Evolutionary conservation across 2,329 filamentous ascomycete genomes (phyloP).

Genomic region (Ciborinia camelliae): DNA sequence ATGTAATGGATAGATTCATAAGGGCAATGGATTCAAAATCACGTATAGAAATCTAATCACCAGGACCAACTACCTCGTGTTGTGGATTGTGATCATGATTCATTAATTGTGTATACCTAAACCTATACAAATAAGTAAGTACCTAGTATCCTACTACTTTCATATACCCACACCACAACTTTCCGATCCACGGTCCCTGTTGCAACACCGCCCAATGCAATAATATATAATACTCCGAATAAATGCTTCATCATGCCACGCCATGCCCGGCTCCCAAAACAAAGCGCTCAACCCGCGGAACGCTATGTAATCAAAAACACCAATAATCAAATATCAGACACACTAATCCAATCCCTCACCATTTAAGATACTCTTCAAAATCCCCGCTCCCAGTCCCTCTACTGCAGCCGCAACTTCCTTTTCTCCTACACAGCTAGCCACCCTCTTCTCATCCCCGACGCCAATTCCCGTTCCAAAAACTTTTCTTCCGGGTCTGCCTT

Average conservation of each 20-base stretch:
- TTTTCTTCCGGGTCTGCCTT: constrained; percentile 65
- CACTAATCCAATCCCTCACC: constrained; percentile 40
- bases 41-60: neutral
- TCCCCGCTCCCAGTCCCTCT: constrained; percentile 58
- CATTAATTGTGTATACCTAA: neutral
- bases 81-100: neutral
- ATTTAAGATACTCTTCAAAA: constrained; percentile 59
- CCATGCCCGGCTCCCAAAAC: neutral
- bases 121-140: constrained; percentile 1
- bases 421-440: constrained; percentile 76
- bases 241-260: neutral
- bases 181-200: neutral
- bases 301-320: constrained; percentile 4
- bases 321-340: neutral
- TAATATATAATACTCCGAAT: neutral
- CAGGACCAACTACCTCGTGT: neutral
- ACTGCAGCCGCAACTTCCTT: constrained; percentile 73
- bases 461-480: constrained; percentile 45
- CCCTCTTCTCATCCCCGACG: constrained; percentile 67
- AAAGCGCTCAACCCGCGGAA: neutral
- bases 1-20: neutral
- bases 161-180: neutral
- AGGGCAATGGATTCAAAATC: neutral
- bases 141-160: neutral
- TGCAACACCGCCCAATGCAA: neutral